Evolutionary conservation across 2,329 filamentous ascomycete genomes (phyloP).

Genomic region (Huntiella abstrusa): DNA sequence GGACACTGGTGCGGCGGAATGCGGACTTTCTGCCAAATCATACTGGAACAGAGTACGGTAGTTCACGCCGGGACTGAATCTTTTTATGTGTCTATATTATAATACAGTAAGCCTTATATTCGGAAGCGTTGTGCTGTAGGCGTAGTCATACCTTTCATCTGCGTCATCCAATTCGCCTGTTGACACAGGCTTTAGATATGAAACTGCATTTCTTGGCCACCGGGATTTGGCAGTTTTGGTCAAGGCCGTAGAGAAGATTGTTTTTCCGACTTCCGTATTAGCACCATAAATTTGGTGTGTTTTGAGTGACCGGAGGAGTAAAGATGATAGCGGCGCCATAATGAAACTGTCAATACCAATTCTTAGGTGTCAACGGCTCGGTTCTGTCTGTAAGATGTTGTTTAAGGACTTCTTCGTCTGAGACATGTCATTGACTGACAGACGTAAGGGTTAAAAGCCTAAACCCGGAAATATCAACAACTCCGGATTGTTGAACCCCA

Average conservation of each 20-base stretch:
- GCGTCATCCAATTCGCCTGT: constrained; percentile 52
- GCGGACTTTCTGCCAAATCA: constrained; percentile 55
- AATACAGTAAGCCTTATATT: neutral
- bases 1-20: constrained; percentile 42
- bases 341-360: neutral
- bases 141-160: constrained; percentile 41
- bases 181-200: constrained; percentile 66
- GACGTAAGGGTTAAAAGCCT: no score
- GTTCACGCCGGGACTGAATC: constrained; percentile 32
- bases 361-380: no score
- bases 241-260: constrained; percentile 55
- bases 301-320: constrained; percentile 49
- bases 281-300: constrained; percentile 64
- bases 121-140: neutral
- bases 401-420: no score
- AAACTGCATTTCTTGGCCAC: constrained; percentile 28
- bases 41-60: constrained; percentile 50
- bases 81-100: constrained; percentile 37
- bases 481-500: no score
- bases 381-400: no score
- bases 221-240: constrained; percentile 38
- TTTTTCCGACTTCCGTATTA: constrained; percentile 75
- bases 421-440: no score
- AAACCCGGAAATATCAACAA: no score
- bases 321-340: constrained; percentile 33